phyloP scores from a whole-genome alignment of 495 filamentous ascomycete species.

The Glutinoglossum americanum region DNA sequence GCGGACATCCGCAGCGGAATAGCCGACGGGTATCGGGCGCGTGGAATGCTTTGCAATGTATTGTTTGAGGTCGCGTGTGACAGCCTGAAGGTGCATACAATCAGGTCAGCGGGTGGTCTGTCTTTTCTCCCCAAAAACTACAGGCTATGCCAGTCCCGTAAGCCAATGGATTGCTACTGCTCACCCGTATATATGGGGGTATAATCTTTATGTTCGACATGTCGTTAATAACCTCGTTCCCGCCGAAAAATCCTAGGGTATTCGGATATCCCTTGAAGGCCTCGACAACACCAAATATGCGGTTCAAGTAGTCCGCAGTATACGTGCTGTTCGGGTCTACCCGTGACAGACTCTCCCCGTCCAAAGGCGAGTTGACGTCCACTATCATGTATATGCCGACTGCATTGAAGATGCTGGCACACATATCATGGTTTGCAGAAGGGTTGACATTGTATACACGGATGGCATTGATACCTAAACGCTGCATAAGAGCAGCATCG shows the following conservation, averaged over 20 bases:
- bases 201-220: conserved; percentile 27
- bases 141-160: too few relatives aligned
- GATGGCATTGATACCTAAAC: conserved; percentile 69
- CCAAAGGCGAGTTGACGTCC: conserved; percentile 84
- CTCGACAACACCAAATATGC: conserved; percentile 79
- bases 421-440: conserved; percentile 64
- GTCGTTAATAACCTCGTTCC: conserved; percentile 84
- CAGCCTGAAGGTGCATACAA: conserved; percentile 22
- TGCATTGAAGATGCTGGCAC: conserved; percentile 78
- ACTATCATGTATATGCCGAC: conserved; percentile 55
- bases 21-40: conserved; percentile 62
- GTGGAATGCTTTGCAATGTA: conserved; percentile 54
- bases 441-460: conserved; percentile 87
- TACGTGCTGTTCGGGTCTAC: conserved; percentile 47
- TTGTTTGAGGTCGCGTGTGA: conserved; percentile 69
- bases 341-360: conserved; percentile 53
- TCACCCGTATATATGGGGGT: conserved; percentile 37
- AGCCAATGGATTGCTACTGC: not conserved
- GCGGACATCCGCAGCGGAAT: conserved; percentile 87
- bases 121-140: not conserved
- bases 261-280: conserved; percentile 89
- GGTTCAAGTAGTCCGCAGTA: conserved; percentile 49
- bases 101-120: not conserved
- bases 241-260: conserved; percentile 74
- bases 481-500: conserved; percentile 84